These are phyloP conservation scores for Phytophthora pinifolia DNA, from an alignment of 352 stramenopile species.

Conservation along the genomic window DNA sequence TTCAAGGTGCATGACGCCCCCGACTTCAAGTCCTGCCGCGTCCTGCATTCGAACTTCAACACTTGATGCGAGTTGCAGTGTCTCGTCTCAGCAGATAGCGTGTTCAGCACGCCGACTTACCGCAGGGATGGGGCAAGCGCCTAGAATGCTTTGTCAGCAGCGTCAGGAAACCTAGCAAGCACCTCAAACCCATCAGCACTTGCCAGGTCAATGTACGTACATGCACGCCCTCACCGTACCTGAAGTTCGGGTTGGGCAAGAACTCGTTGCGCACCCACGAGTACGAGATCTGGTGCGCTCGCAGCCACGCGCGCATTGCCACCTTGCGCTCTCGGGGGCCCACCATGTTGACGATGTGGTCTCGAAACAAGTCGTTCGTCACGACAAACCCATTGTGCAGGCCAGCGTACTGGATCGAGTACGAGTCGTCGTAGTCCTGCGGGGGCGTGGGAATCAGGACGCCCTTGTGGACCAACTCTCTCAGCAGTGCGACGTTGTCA, in stretches of 20 bases:
- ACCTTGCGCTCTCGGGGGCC: conserved; percentile 55
- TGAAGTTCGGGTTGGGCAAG: conserved; percentile 86
- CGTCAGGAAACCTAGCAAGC: conserved; percentile 21
- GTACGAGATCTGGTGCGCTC: conserved; percentile 82
- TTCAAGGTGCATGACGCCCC: too few species aligned
- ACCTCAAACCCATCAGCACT: conserved; percentile 6
- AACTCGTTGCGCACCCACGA: conserved; percentile 89
- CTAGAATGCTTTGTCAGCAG: conserved; percentile 13
- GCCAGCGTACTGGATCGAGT: conserved; percentile 89
- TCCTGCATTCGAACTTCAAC: conserved; percentile 1
- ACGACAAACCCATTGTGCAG: conserved; percentile 76
- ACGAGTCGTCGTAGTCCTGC: conserved; percentile 90
- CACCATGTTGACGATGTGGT: conserved; percentile 77
- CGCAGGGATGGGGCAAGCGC: conserved; percentile 3
- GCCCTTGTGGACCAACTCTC: conserved; percentile 67
- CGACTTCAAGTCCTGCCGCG: neutral
- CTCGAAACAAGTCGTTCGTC: conserved; percentile 89
- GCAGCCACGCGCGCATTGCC: conserved; percentile 67
- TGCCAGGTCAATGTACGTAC: neutral
- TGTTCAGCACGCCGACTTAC: conserved; percentile 11
- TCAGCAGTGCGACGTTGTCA: conserved; percentile 70
- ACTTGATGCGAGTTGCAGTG: conserved; percentile 3
- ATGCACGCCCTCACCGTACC: conserved; percentile 14
- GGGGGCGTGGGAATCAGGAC: conserved; percentile 77
- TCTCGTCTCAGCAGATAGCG: conserved; percentile 17